These are phyloP conservation scores for Withania somnifera DNA, from an alignment of 305 asterid species.

Conservation along the genomic window DNA sequence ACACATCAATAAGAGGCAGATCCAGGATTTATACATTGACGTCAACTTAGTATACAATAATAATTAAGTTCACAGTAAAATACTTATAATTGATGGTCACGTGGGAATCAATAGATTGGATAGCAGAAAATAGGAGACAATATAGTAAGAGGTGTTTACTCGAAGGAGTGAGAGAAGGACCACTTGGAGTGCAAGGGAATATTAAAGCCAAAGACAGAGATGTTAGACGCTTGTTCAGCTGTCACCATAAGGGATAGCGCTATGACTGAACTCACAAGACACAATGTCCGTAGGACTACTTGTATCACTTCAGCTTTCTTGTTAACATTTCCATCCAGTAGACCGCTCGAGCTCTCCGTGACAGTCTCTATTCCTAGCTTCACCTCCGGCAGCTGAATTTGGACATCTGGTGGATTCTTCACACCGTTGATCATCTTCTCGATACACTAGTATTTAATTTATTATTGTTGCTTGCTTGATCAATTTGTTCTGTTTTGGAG, in stretches of 20 bases:
- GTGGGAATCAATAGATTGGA: neutral
- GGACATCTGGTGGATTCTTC: conserved; percentile 28
- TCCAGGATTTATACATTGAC: neutral
- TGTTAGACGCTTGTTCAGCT: conserved; percentile 48
- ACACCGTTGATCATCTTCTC: conserved; percentile 22
- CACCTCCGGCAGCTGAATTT: conserved; percentile 48
- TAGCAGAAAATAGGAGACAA: neutral
- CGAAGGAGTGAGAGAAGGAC: conserved; percentile 62
- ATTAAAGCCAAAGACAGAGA: conserved; percentile 54
- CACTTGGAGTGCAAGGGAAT: conserved; percentile 47
- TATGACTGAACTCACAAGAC: conserved; percentile 37
- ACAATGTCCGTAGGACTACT: conserved; percentile 24
- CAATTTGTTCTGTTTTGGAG: neutral
- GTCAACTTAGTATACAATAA: neutral
- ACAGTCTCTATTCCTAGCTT: conserved; percentile 25
- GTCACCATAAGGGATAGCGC: conserved; percentile 38
- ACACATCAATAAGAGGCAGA: neutral
- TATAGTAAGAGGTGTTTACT: conserved; percentile 16
- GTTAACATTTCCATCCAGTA: conserved; percentile 1
- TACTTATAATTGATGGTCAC: neutral
- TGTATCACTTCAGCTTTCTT: conserved; percentile 32
- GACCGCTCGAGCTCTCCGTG: conserved; percentile 9
- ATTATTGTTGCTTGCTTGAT: neutral
- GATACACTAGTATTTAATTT: neutral
- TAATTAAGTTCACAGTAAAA: neutral